These are phyloP conservation scores for Cicer arietinum DNA, from an alignment of 306 rosid species.

Conservation along the genomic window DNA sequence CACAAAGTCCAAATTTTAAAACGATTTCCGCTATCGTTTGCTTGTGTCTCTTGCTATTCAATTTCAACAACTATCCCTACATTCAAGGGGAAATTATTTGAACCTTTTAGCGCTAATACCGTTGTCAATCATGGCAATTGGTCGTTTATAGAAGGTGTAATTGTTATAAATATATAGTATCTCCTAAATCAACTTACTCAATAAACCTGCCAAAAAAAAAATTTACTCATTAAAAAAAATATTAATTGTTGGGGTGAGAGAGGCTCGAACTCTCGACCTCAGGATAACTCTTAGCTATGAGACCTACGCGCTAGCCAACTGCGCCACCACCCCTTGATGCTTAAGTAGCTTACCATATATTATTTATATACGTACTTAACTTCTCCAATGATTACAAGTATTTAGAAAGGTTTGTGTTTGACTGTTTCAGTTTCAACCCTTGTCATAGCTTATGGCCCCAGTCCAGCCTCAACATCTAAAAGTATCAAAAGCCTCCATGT, in stretches of 20 bases:
- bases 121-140: neutral
- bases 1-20: constrained; percentile 27
- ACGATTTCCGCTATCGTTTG: neutral
- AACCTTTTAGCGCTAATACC: neutral
- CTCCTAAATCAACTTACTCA: too few relatives aligned
- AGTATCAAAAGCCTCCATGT: neutral
- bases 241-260: constrained; percentile 56
- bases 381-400: neutral
- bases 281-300: constrained; percentile 73
- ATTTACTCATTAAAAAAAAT: too few relatives aligned
- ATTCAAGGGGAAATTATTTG: constrained; percentile 13
- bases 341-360: rapidly evolving
- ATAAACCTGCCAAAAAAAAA: neutral
- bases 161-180: neutral
- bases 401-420: neutral
- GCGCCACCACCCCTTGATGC: constrained; percentile 69
- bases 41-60: neutral
- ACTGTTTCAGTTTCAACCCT: neutral
- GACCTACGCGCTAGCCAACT: constrained; percentile 89
- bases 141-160: neutral
- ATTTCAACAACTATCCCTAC: neutral
- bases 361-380: neutral
- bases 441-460: neutral
- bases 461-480: neutral
- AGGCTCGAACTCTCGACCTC: constrained; percentile 85